Conservation (phyloP, 306 rosid genomes). For the Abrus pulchellus region DNA sequence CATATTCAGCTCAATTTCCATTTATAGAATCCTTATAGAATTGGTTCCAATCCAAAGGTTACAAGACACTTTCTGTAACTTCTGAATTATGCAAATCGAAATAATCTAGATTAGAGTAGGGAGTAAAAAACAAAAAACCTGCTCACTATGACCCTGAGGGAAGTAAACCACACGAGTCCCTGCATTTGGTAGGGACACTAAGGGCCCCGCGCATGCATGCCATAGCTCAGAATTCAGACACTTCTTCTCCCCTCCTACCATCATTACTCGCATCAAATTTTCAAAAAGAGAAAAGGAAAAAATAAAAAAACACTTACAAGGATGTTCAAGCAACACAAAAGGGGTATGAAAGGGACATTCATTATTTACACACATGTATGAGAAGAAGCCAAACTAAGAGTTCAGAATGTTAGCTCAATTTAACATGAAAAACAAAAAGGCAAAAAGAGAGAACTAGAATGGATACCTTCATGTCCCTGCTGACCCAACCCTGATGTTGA, state of each 20-base stretch:
- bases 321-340: constrained; percentile 50
- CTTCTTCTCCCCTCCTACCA: constrained; percentile 84
- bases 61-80: constrained; percentile 4
- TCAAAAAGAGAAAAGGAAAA: constrained; percentile 42
- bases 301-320: constrained; percentile 28
- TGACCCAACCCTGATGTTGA: constrained; percentile 95
- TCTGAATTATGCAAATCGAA: constrained; percentile 21
- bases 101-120: constrained; percentile 36
- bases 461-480: constrained; percentile 89
- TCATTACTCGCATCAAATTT: constrained; percentile 50
- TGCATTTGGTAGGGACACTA: constrained; percentile 88
- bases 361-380: constrained; percentile 31
- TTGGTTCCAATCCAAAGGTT: constrained; percentile 36
- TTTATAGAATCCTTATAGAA: constrained; percentile 23
- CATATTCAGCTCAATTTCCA: constrained; percentile 45
- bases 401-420: constrained; percentile 47
- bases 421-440: neutral
- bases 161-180: constrained; percentile 95
- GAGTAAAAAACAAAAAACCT: constrained; percentile 58
- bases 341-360: constrained; percentile 56
- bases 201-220: constrained; percentile 99
- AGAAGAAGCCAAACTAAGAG: constrained; percentile 51
- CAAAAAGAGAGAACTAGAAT: constrained; percentile 52
- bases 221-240: constrained; percentile 97
- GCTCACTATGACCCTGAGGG: constrained; percentile 98